Evolutionary conservation across 805 yeast species (phyloP).

Genomic region (Candida xiaguanensis): DNA sequence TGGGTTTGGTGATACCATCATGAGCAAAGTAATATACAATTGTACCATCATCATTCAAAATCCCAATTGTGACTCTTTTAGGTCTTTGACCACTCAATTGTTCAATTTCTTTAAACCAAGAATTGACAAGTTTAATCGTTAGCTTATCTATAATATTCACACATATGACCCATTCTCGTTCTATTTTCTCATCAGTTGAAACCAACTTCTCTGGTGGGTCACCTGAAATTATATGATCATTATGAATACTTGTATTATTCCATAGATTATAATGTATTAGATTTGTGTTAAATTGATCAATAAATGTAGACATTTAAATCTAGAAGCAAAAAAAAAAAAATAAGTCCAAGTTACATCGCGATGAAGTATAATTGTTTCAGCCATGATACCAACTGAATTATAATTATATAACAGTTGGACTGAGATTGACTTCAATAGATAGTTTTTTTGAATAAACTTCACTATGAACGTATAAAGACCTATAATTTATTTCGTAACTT

Average conservation of each 20-base stretch:
- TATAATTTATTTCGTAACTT: too few relatives aligned
- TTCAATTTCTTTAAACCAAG: slow-evolving; percentile 32
- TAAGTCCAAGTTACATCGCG: not conserved
- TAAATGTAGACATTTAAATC: slow-evolving; percentile 1
- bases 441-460: too few relatives aligned
- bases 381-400: too few relatives aligned
- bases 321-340: not conserved
- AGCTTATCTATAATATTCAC: slow-evolving; percentile 21
- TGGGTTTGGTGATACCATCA: slow-evolving; percentile 64
- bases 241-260: slow-evolving; percentile 30
- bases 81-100: slow-evolving; percentile 26
- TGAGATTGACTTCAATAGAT: too few relatives aligned
- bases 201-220: slow-evolving; percentile 26
- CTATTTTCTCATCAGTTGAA: slow-evolving; percentile 16
- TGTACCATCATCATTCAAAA: slow-evolving; percentile 64
- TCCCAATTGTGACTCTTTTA: slow-evolving; percentile 47
- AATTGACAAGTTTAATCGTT: slow-evolving; percentile 35
- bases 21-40: slow-evolving; percentile 66
- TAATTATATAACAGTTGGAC: too few relatives aligned
- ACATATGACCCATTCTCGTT: slow-evolving; percentile 43
- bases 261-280: slow-evolving; percentile 45
- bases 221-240: slow-evolving; percentile 22
- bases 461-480: too few relatives aligned
- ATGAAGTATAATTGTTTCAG: too few relatives aligned
- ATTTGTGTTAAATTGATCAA: slow-evolving; percentile 36